Base-by-base conservation (phyloP, 106 monocot species). In the Platanthera zijinensis region DNA sequence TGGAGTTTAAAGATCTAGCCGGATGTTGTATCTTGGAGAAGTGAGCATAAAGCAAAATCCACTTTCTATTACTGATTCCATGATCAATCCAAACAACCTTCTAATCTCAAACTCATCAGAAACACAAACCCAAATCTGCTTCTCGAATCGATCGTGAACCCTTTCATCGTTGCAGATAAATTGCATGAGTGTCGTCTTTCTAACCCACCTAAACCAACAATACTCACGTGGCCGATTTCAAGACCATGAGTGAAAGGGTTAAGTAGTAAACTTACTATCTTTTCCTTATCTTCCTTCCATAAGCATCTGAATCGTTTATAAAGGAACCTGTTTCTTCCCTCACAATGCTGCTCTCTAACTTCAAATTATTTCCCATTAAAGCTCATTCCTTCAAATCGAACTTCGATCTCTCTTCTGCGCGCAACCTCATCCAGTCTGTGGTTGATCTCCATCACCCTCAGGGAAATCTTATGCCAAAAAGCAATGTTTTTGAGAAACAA, bases 191-290 rank as follows among this genome's bases (percentile, higher is more conserved):
- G 87, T 84, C 0, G 87, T 82, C 84, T 87, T 87, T 7, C 84
- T 79, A 5, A 88, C 8, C 87, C 87, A 6, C 82, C 87, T 73
- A 88, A 57, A 7, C 87, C 87, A 13, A 84, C 84, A 17, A 88
- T 76, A 0, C 82, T 39, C 50, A 88, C 13, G 17, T 84, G 76
- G 7, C 70, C 62, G n/a, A 84, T 39, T 57, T 75, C 76, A 25
- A 25, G 25, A 9, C 30, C 51, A 3, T n/a, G 50, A 74, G 4
- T 5, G 30, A 11, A 14, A 9, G 50, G 14, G 19, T 59, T 21
- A 0, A 73, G 8, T 56, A 87, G 28, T 11, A 84, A 67, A 7
- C 51, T 53, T 19, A 82, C 30, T 0, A 83, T 32, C 11, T 77
- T 45, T 28, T 88, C 84, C 52, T n/a, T 73, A 46, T 85, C 25